Base-by-base conservation (phyloP, 768 basidiomycete species). In the Lactifluus echinatus region DNA sequence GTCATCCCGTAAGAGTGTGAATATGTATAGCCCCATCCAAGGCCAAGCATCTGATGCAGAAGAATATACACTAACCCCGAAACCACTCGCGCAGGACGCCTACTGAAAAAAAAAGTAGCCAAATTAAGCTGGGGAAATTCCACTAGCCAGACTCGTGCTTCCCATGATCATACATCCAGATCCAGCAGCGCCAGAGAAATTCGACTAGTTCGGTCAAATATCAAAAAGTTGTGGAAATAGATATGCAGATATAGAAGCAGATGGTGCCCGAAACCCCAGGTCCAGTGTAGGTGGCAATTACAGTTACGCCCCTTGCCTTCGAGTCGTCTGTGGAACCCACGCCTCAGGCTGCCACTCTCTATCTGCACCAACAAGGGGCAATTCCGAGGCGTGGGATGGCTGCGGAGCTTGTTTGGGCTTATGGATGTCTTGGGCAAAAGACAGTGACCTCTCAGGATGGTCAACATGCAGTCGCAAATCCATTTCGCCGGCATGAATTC, bases 311-410 rank as follows among this genome's bases (percentile, higher is more conserved):
- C 56, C 23, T 3, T 50, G 45, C 42, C 40, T 50, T 2, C 42
- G 49, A 12, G 28, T 29, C 8, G 46, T n/a, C 21, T 45, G 49
- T 14, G 63, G 60, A 6, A 47, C 47, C 60, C 63, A 63, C 21
- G 56, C 14, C 24, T 62, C 53, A 3, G 63, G 63, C 40, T 61
- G 60, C 62, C 62, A 63, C 28, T 57, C 60, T 48, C 19, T 50
- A 19, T 62, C 60, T 36, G 34, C 37, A 43, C 43, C 45, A 21
- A 43, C 12, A 31, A 12, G 24, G 23, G 57, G 48, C 23, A 60
- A 15, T n/a, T 40, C 50, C 31, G 44, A 17, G 49, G 17, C 8
- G n/a, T 33, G 29, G 8, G 50, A 28, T 31, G 44, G 24, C 10
- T 6, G 44, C 15, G 29, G 23, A 19, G 51, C 24, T 33, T 28